Evolutionary conservation across 192 early-diverging fungal species (phyloP), one percentile per base, ranked within the genome.

Genomic region (Linderina pennispora): DNA sequence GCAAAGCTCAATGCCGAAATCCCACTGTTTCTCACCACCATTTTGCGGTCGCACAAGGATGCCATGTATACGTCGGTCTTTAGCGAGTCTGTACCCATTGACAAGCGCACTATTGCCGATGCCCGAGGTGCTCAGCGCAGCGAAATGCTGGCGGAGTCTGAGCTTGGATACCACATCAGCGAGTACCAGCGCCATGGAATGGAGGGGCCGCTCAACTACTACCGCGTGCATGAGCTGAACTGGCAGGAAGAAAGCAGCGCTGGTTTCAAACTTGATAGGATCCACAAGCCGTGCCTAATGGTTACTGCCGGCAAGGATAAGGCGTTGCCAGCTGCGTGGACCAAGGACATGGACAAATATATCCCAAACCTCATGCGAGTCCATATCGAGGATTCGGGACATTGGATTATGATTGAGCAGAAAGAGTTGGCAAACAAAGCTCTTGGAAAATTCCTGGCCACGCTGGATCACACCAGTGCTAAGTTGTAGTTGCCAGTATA

Each of bases 201-300:
- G 25, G 75, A 81, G 39, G 80, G 82, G 2, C 56, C 55, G 9
- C 52, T 79, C 35, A 82, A 86, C 62, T 82, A 62, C 38, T 84
- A 84, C 55, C 34, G 55, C 23, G 68, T 64, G 23, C 44, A 64
- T 17, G 23, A 19, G 15, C 8, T 53, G 15, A 69, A 69, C 37
- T 69, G 28, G 16, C 46, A 65, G 15, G 57, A 75, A 11, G 28
- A 31, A 11, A 5, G 11, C 36, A 65, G 69, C 17, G 22, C 34
- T 20, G 48, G 7, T 35, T 20, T 39, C 8, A 3, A 19, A 26
- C 7, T 23, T n/a, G n/a, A 6, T n/a, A 38, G 6, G 15, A 38
- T 38, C 36, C 5, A n/a, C 19, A 6, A 6, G 36, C 36, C 36
- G 5, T 38, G 36, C 36, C 5, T 38, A n/a, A 38, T 38, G 36